These are phyloP conservation scores for Penicillium sp. DNA, from an alignment of 2,329 filamentous ascomycete genomes.

Conservation along the genomic window DNA sequence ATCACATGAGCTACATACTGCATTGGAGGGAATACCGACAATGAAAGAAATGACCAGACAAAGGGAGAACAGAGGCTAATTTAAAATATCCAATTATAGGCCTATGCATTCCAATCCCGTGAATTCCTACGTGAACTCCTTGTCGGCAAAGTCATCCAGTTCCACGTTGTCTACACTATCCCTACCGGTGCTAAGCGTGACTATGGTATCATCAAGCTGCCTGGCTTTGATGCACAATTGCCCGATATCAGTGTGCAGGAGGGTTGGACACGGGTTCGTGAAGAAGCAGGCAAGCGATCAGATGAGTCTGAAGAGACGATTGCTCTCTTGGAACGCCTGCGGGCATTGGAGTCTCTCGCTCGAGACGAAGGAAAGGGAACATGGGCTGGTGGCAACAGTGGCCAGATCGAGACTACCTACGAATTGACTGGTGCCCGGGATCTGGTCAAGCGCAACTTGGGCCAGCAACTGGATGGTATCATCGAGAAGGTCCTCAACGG, in stretches of 20 bases:
- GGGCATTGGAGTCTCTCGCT: slow-evolving; percentile 71
- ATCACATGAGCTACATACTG: not conserved
- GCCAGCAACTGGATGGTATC: slow-evolving; percentile 75
- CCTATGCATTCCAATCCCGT: slow-evolving; percentile 88
- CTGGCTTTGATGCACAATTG: slow-evolving; percentile 64
- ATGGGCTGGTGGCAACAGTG: slow-evolving; percentile 64
- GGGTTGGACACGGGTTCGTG: slow-evolving; percentile 88
- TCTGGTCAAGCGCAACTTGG: slow-evolving; percentile 80
- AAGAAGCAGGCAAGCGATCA: slow-evolving; percentile 81
- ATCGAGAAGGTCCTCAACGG: slow-evolving; percentile 89
- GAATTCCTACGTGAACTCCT: slow-evolving; percentile 81
- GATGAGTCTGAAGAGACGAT: slow-evolving; percentile 75
- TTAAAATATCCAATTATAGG: slow-evolving; percentile 40
- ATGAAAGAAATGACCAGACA: not conserved
- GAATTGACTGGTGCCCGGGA: slow-evolving; percentile 71
- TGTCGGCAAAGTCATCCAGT: slow-evolving; percentile 83
- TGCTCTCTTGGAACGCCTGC: slow-evolving; percentile 71
- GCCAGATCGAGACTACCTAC: slow-evolving; percentile 70
- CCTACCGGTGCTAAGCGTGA: slow-evolving; percentile 75
- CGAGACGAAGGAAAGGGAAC: slow-evolving; percentile 75
- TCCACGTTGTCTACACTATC: slow-evolving; percentile 80
- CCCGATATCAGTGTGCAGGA: slow-evolving; percentile 81
- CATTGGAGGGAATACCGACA: not conserved
- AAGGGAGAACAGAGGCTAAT: not conserved
- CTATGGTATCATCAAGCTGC: slow-evolving; percentile 75